phyloP scores from a whole-genome alignment of 495 filamentous ascomycete genomes.

The Lasiosphaeria miniovina region DNA sequence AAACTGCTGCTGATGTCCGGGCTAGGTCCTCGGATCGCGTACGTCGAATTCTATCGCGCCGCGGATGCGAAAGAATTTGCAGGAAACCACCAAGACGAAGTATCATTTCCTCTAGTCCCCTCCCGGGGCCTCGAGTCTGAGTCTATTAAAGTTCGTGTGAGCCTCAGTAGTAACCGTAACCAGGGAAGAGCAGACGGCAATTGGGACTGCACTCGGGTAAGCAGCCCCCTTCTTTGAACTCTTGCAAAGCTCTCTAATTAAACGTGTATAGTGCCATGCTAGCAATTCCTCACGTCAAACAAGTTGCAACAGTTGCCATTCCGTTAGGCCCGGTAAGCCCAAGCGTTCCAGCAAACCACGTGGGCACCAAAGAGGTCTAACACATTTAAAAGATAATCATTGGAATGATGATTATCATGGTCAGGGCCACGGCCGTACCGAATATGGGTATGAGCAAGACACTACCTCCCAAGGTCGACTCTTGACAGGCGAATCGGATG shows the following conservation, averaged over 20 bases:
- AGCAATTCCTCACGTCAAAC: constrained; percentile 67
- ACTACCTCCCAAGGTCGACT: constrained; percentile 18
- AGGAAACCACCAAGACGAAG: constrained; percentile 60
- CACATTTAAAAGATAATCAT: too few relatives aligned
- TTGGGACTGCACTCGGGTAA: constrained; percentile 72
- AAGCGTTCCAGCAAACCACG: constrained; percentile 14
- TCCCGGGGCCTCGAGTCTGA: constrained; percentile 38
- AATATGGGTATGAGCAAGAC: too few relatives aligned
- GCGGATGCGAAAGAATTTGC: constrained; percentile 62
- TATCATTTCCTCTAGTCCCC: constrained; percentile 43
- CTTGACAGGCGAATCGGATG: constrained; percentile 76
- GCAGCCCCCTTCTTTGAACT: neutral
- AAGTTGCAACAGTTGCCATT: constrained; percentile 73
- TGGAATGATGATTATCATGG: constrained; percentile 18
- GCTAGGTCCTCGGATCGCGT: constrained; percentile 32
- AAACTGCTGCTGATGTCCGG: neutral
- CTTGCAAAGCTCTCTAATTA: neutral
- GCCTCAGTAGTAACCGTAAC: constrained; percentile 57
- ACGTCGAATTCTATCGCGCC: constrained; percentile 38
- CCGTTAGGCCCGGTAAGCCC: constrained; percentile 63
- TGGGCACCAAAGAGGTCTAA: too few relatives aligned
- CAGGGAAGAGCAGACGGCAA: constrained; percentile 60
- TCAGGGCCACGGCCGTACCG: constrained; percentile 19
- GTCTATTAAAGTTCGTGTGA: constrained; percentile 56
- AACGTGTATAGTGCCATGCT: constrained; percentile 57